Evolutionary conservation across 805 yeast species (phyloP).

Genomic region (Candida vaughaniae): DNA sequence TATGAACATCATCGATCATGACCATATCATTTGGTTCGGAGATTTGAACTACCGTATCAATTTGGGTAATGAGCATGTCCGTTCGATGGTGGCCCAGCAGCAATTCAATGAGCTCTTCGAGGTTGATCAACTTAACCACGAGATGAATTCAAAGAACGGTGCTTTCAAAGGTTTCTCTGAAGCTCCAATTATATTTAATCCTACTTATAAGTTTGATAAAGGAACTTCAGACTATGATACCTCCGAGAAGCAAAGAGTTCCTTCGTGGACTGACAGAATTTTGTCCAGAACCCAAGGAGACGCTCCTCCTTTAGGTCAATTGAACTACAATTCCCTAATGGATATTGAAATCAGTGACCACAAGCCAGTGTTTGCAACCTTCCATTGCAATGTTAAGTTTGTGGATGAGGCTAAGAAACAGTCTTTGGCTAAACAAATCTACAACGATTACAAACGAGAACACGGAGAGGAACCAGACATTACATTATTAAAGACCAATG

Average conservation of each 20-base stretch:
- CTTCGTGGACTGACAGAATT: conserved; percentile 96
- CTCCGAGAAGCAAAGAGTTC: conserved; percentile 88
- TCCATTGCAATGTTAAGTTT: conserved; percentile 61
- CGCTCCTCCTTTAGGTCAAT: conserved; percentile 45
- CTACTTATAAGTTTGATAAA: conserved; percentile 91
- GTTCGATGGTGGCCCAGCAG: conserved; percentile 47
- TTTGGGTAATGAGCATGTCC: conserved; percentile 70
- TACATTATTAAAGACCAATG: not conserved
- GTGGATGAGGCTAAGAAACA: conserved; percentile 48
- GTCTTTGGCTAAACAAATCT: conserved; percentile 25
- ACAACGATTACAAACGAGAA: conserved; percentile 28
- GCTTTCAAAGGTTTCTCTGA: conserved; percentile 79
- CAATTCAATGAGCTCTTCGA: conserved; percentile 54
- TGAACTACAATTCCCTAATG: conserved; percentile 67
- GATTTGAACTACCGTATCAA: conserved; percentile 85
- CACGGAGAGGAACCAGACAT: conserved; percentile 18
- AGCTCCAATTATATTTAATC: conserved; percentile 71
- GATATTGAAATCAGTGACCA: conserved; percentile 75
- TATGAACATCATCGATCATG: conserved; percentile 69
- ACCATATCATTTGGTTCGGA: conserved; percentile 89
- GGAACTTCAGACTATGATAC: conserved; percentile 81
- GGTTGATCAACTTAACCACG: conserved; percentile 76
- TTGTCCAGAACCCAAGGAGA: conserved; percentile 52
- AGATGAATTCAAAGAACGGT: conserved; percentile 54
- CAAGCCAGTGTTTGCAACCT: conserved; percentile 86